These are phyloP conservation scores for Prunus mira DNA, from an alignment of 306 rosid genomes.

Conservation along the genomic window DNA sequence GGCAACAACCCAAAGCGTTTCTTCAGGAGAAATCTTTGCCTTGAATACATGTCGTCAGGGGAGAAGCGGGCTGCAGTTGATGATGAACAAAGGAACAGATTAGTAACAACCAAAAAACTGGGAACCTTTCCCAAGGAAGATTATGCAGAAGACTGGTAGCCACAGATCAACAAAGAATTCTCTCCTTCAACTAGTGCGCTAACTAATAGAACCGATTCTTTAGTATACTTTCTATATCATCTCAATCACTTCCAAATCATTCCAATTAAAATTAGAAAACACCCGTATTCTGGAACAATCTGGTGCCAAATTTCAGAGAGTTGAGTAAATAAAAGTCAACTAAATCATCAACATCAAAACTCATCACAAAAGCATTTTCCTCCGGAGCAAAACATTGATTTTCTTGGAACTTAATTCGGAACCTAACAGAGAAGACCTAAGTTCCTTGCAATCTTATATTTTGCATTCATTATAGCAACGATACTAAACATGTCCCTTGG, in stretches of 20 bases:
- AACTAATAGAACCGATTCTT: not conserved
- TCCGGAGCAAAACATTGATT: not conserved
- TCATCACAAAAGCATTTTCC: not conserved
- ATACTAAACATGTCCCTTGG: not conserved
- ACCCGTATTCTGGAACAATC: not conserved
- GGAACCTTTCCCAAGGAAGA: not conserved
- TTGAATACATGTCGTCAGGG: conserved; percentile 80
- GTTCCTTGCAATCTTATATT: not conserved
- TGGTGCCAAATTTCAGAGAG: too few species aligned
- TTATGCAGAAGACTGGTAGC: not conserved
- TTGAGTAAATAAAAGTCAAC: not conserved
- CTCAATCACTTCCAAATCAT: not conserved
- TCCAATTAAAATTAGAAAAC: not conserved
- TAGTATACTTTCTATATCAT: not conserved
- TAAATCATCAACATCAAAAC: not conserved
- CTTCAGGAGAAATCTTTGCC: conserved; percentile 80
- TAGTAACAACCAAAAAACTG: not conserved
- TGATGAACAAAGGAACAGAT: conserved; percentile 10
- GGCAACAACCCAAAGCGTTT: conserved; percentile 90
- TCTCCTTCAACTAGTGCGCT: not conserved
- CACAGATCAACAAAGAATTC: not conserved
- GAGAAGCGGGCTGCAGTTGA: conserved; percentile 87
- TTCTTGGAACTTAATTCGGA: not conserved
- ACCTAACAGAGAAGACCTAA: not conserved
- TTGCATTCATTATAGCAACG: not conserved